These are phyloP conservation scores for Globisporangium okanoganense DNA, from an alignment of 352 stramenopile species.

Conservation along the genomic window DNA sequence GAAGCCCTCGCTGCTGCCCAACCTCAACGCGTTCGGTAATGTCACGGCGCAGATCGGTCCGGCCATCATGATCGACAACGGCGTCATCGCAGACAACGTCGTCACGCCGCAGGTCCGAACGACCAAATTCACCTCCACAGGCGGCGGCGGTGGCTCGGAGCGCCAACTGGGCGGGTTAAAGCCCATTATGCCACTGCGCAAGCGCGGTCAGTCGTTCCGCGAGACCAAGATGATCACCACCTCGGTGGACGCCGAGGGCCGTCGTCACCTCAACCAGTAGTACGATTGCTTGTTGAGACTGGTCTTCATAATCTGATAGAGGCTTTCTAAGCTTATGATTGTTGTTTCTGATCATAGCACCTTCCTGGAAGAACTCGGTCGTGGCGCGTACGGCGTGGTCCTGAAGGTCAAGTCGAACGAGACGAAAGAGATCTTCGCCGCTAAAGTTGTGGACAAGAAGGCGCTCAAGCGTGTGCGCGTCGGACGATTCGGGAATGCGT, in stretches of 20 bases:
- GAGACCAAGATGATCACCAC: conserved; percentile 56
- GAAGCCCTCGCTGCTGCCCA: conserved; percentile 2
- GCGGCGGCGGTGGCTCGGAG: conserved; percentile 21
- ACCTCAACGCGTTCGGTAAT: background rate
- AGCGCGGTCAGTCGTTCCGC: conserved; percentile 63
- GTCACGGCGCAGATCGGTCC: background rate
- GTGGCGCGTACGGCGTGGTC: conserved; percentile 70
- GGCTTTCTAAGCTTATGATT: background rate
- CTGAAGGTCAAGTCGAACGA: conserved; percentile 66
- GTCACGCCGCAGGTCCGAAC: background rate
- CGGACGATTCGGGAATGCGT: conserved; percentile 65
- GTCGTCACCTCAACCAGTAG: conserved; percentile 74
- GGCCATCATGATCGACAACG: conserved; percentile 34
- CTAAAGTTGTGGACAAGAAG: conserved; percentile 79
- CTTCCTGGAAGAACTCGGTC: conserved; percentile 66
- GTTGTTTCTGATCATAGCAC: conserved; percentile 29
- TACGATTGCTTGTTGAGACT: conserved; percentile 20
- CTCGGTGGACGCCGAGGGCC: conserved; percentile 46
- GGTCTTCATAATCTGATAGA: background rate
- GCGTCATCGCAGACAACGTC: conserved; percentile 6
- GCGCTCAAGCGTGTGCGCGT: conserved; percentile 65
- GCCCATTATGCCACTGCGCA: conserved; percentile 50
- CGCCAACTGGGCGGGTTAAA: conserved; percentile 46
- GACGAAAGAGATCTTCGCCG: conserved; percentile 64
- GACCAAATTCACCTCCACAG: background rate